Evolutionary conservation across 2,329 filamentous ascomycete species (phyloP).

Genomic region (Xylaria digitata): DNA sequence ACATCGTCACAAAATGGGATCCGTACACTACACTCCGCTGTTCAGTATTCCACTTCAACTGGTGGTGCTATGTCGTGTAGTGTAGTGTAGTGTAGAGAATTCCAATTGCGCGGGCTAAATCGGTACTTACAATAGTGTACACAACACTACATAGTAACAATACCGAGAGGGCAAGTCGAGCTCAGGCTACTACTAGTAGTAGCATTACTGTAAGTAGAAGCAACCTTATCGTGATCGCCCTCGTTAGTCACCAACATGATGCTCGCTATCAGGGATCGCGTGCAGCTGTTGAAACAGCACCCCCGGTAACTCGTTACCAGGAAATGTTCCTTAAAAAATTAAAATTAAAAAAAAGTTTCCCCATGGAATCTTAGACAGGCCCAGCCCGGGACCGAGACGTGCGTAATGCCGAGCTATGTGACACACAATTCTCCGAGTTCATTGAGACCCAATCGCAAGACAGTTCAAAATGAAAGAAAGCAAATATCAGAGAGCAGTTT

Average conservation of each 20-base stretch:
- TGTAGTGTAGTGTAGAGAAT: too few species aligned
- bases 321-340: conserved; percentile 16
- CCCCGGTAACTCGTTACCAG: conserved; percentile 6
- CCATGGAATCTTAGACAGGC: conserved; percentile 10
- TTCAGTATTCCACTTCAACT: conserved; percentile 4
- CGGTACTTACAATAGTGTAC: too few species aligned
- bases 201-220: not conserved
- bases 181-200: not conserved
- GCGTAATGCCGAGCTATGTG: conserved; percentile 16
- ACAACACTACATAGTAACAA: not conserved
- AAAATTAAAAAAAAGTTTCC: conserved; percentile 9
- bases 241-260: conserved; percentile 12
- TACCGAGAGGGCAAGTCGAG: not conserved
- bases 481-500: conserved; percentile 6
- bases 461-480: conserved; percentile 4
- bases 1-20: not conserved
- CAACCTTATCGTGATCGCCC: conserved; percentile 26
- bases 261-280: conserved; percentile 12
- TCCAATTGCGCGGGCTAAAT: not conserved
- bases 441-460: not conserved
- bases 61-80: not conserved
- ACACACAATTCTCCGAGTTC: not conserved
- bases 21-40: conserved; percentile 1
- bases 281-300: conserved; percentile 37
- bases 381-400: conserved; percentile 1